Percentiles rank a stretch among this genome's conserved stretches.
phyloP scores from a whole-genome alignment of 768 basidiomycete species.

The Tephrocybe sp. region DNA sequence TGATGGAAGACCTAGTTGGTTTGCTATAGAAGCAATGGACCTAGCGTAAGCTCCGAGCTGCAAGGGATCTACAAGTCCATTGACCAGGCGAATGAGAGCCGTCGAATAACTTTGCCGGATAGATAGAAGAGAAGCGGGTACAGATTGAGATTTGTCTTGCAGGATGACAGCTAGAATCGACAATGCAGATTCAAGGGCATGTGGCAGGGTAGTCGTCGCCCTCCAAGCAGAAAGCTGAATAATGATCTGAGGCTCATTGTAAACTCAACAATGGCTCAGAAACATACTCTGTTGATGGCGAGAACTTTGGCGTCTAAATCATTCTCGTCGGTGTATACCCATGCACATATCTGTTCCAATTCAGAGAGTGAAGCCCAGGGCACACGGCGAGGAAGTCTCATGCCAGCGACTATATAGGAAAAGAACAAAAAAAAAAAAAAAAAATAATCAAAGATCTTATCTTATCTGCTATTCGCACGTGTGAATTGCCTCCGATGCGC shows the following conservation, averaged over 20 bases:
- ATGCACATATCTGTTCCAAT: slow-evolving; percentile 72
- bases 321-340: slow-evolving; percentile 69
- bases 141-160: slow-evolving; percentile 43
- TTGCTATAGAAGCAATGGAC: slow-evolving; percentile 86
- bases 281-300: slow-evolving; percentile 66
- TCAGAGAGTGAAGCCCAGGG: slow-evolving; percentile 75
- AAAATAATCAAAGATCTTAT: slow-evolving; percentile 19
- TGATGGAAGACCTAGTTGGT: slow-evolving; percentile 79
- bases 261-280: neutral
- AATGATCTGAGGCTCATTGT: neutral
- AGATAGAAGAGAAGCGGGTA: slow-evolving; percentile 38
- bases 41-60: slow-evolving; percentile 89
- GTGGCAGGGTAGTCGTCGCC: slow-evolving; percentile 72
- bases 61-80: slow-evolving; percentile 92
- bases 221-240: slow-evolving; percentile 77
- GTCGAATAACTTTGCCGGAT: slow-evolving; percentile 79
- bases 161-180: slow-evolving; percentile 59
- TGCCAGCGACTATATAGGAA: slow-evolving; percentile 25
- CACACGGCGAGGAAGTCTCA: slow-evolving; percentile 78
- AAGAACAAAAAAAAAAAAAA: slow-evolving; percentile 12
- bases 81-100: slow-evolving; percentile 86
- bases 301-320: slow-evolving; percentile 52
- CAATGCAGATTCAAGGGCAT: slow-evolving; percentile 75
- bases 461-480: slow-evolving; percentile 13
- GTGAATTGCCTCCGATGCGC: no score